Conservation (phyloP, 2,329 filamentous ascomycete species). For the Aspergillus alliaceus region DNA sequence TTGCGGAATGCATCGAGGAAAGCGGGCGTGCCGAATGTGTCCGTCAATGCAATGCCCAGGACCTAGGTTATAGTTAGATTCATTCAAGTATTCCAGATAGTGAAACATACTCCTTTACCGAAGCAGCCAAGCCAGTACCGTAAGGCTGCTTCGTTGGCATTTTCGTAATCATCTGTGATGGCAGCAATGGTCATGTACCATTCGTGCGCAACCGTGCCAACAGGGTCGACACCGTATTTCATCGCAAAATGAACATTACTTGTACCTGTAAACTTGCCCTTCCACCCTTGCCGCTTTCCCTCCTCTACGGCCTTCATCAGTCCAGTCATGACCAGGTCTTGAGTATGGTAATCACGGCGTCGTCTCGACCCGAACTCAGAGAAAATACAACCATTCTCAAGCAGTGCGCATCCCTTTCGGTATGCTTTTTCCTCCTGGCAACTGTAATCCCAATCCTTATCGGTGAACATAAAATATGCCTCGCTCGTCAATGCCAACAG, state of each 20-base stretch:
- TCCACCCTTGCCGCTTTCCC: conserved; percentile 61
- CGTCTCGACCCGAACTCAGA: conserved; percentile 93
- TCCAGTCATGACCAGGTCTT: conserved; percentile 86
- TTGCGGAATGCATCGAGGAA: conserved; percentile 84
- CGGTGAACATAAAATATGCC: conserved; percentile 96
- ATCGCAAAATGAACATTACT: conserved; percentile 98
- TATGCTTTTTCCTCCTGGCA: conserved; percentile 84
- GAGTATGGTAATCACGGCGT: conserved; percentile 89
- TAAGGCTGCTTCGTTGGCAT: conserved; percentile 80
- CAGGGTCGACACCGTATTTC: conserved; percentile 79
- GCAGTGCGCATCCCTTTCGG: conserved; percentile 72
- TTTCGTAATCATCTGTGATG: conserved; percentile 79
- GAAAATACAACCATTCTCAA: conserved; percentile 81
- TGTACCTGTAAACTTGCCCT: conserved; percentile 78
- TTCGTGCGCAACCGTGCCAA: conserved; percentile 92
- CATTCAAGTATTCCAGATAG: background rate
- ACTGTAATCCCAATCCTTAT: conserved; percentile 86
- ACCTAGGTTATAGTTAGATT: conserved; percentile 46
- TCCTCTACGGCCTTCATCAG: conserved; percentile 77
- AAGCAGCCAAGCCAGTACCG: conserved; percentile 90
- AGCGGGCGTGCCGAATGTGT: conserved; percentile 90
- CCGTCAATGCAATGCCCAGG: conserved; percentile 85
- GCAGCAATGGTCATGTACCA: conserved; percentile 99
- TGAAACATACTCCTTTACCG: conserved; percentile 63
- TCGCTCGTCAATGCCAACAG: conserved; percentile 89